These are phyloP conservation scores for Lodderomyces metapsilosis DNA, from an alignment of 1,139 yeast species.

Conservation along the genomic window DNA sequence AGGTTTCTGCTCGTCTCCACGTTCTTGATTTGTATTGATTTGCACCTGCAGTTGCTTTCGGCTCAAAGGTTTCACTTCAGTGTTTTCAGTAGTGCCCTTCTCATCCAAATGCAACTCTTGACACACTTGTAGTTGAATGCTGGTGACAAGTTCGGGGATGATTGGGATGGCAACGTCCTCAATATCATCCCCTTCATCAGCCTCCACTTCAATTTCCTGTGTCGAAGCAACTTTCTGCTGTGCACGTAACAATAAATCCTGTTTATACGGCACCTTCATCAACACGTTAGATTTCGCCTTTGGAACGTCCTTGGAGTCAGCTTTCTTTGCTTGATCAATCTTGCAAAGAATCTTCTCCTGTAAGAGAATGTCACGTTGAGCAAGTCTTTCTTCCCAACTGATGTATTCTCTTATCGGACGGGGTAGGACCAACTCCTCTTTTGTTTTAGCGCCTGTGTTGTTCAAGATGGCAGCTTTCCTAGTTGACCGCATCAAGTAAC, in stretches of 20 bases:
- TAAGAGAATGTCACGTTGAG: slow-evolving; percentile 27
- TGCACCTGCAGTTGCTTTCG: slow-evolving; percentile 1
- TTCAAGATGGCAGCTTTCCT: slow-evolving; percentile 51
- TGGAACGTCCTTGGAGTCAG: slow-evolving; percentile 7
- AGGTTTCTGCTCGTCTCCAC: slow-evolving; percentile 19
- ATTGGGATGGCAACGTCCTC: slow-evolving; percentile 17
- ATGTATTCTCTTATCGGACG: slow-evolving; percentile 30
- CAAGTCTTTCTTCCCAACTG: slow-evolving; percentile 41
- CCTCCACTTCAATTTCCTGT: neutral
- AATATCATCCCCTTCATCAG: slow-evolving; percentile 1
- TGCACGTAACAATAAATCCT: slow-evolving; percentile 16
- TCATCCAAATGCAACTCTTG: slow-evolving; percentile 12
- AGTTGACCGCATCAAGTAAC: slow-evolving; percentile 56
- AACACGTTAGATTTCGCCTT: slow-evolving; percentile 14
- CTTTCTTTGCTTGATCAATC: neutral
- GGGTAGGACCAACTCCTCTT: slow-evolving; percentile 40
- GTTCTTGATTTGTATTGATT: slow-evolving; percentile 4
- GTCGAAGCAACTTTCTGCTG: neutral
- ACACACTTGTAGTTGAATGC: slow-evolving; percentile 21
- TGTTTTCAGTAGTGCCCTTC: slow-evolving; percentile 1
- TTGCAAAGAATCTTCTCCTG: slow-evolving; percentile 5
- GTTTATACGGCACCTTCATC: slow-evolving; percentile 24
- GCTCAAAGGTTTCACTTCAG: neutral
- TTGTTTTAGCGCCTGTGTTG: slow-evolving; percentile 35
- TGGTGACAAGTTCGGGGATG: slow-evolving; percentile 24